A percentile compares a stretch with the other conserved stretches of the same genome.
phyloP scores from a whole-genome alignment of 73 alveolate genomes.

The Paramecium tetraurelia region DNA sequence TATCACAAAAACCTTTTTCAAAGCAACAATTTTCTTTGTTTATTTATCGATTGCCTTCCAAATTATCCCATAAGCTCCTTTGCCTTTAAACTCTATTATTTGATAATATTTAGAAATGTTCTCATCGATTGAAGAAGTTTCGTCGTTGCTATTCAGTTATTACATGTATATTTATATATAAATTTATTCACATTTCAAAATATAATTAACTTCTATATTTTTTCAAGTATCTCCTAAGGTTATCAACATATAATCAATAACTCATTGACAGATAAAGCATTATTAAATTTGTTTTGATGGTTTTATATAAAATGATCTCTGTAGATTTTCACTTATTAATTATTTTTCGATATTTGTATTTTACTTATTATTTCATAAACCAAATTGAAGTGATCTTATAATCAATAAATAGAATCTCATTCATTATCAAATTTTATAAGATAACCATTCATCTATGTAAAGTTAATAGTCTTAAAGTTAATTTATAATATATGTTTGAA shows the following conservation, averaged over 20 bases:
- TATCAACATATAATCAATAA: neutral
- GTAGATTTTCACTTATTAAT: too few relatives aligned
- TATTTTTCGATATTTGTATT: too few relatives aligned
- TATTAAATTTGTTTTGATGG: neutral
- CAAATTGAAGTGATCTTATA: neutral
- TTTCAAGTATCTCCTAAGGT: neutral
- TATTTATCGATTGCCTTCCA: slow-evolving; percentile 90
- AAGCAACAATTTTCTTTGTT: slow-evolving; percentile 65
- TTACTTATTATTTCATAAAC: too few relatives aligned
- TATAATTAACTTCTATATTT: neutral
- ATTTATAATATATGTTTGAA: neutral
- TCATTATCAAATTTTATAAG: neutral
- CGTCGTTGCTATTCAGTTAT: neutral
- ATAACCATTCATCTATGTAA: too few relatives aligned
- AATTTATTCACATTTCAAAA: neutral
- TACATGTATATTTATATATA: neutral
- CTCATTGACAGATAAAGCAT: neutral
- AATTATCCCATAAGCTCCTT: slow-evolving; percentile 92
- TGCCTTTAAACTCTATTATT: slow-evolving; percentile 62
- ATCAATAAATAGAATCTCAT: too few relatives aligned
- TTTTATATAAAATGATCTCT: too few relatives aligned
- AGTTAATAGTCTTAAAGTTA: too few relatives aligned
- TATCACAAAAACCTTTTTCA: slow-evolving; percentile 49
- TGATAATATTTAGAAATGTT: neutral
- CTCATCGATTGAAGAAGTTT: neutral